Evolutionary conservation across 148 eudicot genomes (phyloP), one percentile per base, ranked within the genome.

Genomic region (Amaranthus palmeri): DNA sequence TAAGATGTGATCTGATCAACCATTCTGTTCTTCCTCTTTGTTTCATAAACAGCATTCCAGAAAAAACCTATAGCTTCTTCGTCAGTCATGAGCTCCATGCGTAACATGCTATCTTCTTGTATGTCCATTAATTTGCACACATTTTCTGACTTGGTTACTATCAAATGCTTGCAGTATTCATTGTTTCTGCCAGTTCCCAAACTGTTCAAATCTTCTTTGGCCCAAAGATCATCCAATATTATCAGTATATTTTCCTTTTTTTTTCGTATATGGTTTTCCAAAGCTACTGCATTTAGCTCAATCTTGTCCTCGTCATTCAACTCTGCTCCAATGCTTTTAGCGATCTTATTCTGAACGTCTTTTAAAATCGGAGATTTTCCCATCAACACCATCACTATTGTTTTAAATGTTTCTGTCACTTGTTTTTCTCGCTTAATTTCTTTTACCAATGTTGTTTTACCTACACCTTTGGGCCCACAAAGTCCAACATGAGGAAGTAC

Each of bases 311-410:
- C 0, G 36, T n/a, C 53, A 0, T 36, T 6, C 5, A 49, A 67
- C 0, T 11, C 3, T 44, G 13, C 1, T 1, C 13, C 17, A 25
- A 74, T 46, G 40, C 6, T 7, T 60, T 47, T 70, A 0, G 69
- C 76, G 2, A 74, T 66, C n/a, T 74, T 54, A 66, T 67, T 49
- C 44, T 74, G 71, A 74, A 74, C 66, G 50, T 25, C 45, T 67
- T 47, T 12, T 17, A 43, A 47, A 48, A 66, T 74, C 13, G 77
- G 71, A 48, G 65, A 25, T 74, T 74, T 65, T 25, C 36, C 36
- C 36, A 25, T 25, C 1, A 0, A 25, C 4, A 3, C 13, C 11
- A 36, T 36, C 17, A 56, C 60, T 12, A 2, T 56, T n/a, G 0
- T 15, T 3, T 9, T 2, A 14, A 56, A 56, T 4, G 0, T 9